These are phyloP conservation scores for Sugiyamaella castrensis DNA, from an alignment of 1,139 yeast species.

Conservation along the genomic window DNA sequence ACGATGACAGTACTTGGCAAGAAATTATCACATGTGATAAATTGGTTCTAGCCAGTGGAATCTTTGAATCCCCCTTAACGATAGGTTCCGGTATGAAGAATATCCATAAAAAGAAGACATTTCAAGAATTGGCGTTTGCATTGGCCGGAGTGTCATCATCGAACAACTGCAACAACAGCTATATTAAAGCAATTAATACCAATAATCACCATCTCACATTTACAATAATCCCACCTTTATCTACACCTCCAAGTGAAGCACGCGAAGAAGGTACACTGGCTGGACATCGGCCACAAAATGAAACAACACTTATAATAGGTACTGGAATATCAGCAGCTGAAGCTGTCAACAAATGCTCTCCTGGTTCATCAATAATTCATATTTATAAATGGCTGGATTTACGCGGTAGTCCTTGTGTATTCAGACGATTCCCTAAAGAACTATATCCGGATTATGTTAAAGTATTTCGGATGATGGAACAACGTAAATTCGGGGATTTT, in stretches of 20 bases:
- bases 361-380: slow-evolving; percentile 26
- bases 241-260: slow-evolving; percentile 21
- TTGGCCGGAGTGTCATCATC: too few relatives aligned
- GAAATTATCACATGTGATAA: slow-evolving; percentile 14
- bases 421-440: slow-evolving; percentile 34
- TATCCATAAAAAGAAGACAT: too few relatives aligned
- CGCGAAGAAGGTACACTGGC: slow-evolving; percentile 8
- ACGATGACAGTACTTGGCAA: background rate
- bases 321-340: slow-evolving; percentile 41
- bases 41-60: slow-evolving; percentile 37
- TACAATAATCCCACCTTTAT: slow-evolving; percentile 21
- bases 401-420: slow-evolving; percentile 28
- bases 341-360: slow-evolving; percentile 25
- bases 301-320: slow-evolving; percentile 32
- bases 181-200: background rate
- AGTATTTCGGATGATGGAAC: slow-evolving; percentile 32
- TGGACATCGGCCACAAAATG: background rate
- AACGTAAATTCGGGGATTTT: background rate
- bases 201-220: slow-evolving; percentile 9
- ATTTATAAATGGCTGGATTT: slow-evolving; percentile 33
- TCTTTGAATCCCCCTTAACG: slow-evolving; percentile 30
- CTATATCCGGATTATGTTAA: slow-evolving; percentile 37
- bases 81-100: too few relatives aligned
- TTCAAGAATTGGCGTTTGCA: too few relatives aligned
- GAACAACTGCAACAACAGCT: too few relatives aligned